Conservation (phyloP, 116 monocot species). For the Trichopus zeylanicus region DNA sequence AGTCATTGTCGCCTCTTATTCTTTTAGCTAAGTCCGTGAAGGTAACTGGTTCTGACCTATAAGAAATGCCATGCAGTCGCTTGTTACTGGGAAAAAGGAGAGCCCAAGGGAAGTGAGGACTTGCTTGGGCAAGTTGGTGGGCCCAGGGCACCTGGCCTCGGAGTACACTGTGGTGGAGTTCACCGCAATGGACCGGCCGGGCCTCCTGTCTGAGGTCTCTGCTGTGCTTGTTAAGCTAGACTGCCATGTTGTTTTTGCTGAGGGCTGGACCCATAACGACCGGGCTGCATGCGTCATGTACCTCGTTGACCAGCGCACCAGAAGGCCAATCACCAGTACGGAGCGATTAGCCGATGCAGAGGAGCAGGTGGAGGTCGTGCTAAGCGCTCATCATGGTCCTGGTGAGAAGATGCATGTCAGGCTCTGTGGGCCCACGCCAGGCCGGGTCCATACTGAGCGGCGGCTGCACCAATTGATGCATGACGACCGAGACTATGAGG, state of each 20-base stretch:
- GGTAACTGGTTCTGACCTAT: no score
- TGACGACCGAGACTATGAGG: conserved; percentile 38
- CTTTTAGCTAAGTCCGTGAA: no score
- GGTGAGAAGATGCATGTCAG: conserved; percentile 18
- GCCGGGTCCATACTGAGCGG: conserved; percentile 39
- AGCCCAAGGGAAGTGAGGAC: conserved; percentile 18
- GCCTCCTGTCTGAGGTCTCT: conserved; percentile 48
- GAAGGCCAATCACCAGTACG: conserved; percentile 13
- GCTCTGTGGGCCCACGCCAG: conserved; percentile 11
- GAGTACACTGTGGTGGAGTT: conserved; percentile 32
- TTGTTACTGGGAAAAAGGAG: conserved; percentile 1
- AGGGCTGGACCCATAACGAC: conserved; percentile 55
- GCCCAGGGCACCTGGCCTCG: conserved; percentile 13
- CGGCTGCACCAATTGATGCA: conserved; percentile 64
- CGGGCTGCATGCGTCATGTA: conserved; percentile 35
- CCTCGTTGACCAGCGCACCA: conserved; percentile 13
- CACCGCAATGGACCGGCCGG: conserved; percentile 39
- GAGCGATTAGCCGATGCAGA: conserved; percentile 19
- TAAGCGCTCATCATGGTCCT: conserved; percentile 25
- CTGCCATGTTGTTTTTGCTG: conserved; percentile 23
- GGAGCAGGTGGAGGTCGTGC: conserved; percentile 32
- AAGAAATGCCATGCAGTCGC: conserved; percentile 16
- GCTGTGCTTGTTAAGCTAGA: conserved; percentile 27
- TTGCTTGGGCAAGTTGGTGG: conserved; percentile 43
- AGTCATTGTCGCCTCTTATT: no score